Evolutionary conservation across 352 stramenopile genomes (phyloP), one percentile per base, ranked within the genome.

Genomic region (Phytopythium sindhum): DNA sequence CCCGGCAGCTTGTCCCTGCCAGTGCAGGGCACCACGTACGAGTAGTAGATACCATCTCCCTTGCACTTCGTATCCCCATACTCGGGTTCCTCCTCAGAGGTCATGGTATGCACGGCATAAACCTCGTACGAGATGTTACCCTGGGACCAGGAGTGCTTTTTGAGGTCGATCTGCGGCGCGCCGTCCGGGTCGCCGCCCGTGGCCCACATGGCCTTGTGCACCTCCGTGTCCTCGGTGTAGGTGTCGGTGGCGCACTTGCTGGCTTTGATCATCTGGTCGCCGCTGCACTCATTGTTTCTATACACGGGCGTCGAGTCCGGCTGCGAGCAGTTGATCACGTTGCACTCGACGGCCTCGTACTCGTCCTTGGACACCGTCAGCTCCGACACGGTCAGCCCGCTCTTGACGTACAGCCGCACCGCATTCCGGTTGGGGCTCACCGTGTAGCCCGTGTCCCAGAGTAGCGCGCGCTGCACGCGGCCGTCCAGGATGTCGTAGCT

Each of bases 371-470:
- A 62, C 53, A 79, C 55, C 2, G 71, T 65, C n/a, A 81, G 64
- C 14, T 64, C 44, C n/a, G 63, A 52, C 63, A 81, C 75, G 26
- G 29, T 52, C 44, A 47, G 26, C 45, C 63, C 56, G 35, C 54
- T 41, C 8, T 57, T 64, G n/a, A 0, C 10, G 29, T 55, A 69
- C 2, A 74, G 23, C 37, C 56, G 37, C 24, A 21, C 17, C 8
- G 33, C 10, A 14, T 24, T 4, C 8, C 35, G n/a, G 33, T 60
- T 10, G 11, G 21, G 24, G 7, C 6, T 35, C 62, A 65, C 15
- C 56, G 56, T 11, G 23, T 42, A 78, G 8, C 71, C 71, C 23
- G 68, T 53, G 28, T 72, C 75, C 74, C 74, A 82, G 0, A 82
- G 65, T 63, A 80, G 42, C n/a, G 74, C 66, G 24, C 74, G 72